Base-by-base conservation (phyloP, 2,329 filamentous ascomycete species). In the Colletotrichum higginsianum region DNA sequence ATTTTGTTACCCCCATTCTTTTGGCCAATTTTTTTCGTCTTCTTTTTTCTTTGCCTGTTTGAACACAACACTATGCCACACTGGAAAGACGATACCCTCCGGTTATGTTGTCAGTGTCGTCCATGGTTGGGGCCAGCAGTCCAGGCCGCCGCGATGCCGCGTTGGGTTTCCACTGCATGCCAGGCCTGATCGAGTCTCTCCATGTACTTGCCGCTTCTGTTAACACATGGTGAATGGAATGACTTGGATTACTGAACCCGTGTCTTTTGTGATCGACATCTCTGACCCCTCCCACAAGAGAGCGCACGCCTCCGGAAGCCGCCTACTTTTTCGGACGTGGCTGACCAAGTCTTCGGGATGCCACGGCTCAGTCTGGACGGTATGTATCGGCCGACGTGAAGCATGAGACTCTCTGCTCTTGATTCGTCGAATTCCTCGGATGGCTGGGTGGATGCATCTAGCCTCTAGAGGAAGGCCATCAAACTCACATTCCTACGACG, bases 321-420 rank as follows among this genome's bases (percentile, higher is more conserved):
- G n/a, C 46, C 16, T 61, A 18, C 21, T 38, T 44, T 26, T 26
- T 46, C 23, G 44, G 46, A 38, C 35, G 35, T 11, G 11, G 62
- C n/a, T 30, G 64, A n/a, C 16, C 46, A 12, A 61, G 44, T 30
- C 18, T 12, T 55, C 18, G 15, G 15, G 15, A 42, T 23, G 9
- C 46, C 46, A 42, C n/a, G 44, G 11, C 16, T n/a, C 35, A 50
- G n/a, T 42, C n/a, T n/a, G 15, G 60, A 18, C 47, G 47, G n/a
- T 50, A 61, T 26, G 49, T 61, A 18, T 61, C 44, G 44, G 58
- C 67, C 64, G 57, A 62, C 61, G 65, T 35, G 52, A 60, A n/a
- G 11, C 26, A 9, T 52, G 18, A 50, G 35, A 44, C 47, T 46
- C 57, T 38, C 23, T 26, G 50, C 47, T 9, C 57, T 38, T 60